Evolutionary conservation across 2,329 filamentous ascomycete genomes (phyloP).

Genomic region (Sarocladium brachiariae): DNA sequence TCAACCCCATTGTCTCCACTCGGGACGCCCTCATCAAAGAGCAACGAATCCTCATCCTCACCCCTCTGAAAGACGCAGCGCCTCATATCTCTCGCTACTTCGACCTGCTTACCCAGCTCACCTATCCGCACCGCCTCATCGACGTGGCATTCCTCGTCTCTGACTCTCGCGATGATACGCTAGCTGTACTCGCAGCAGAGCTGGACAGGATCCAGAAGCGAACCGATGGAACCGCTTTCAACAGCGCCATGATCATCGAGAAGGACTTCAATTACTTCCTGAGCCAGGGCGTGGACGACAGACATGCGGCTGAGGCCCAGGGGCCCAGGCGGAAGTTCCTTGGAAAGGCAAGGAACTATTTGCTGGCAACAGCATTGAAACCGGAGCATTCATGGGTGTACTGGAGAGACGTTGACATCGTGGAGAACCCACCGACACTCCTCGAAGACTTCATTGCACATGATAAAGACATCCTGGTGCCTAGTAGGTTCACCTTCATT

Average conservation of each 20-base stretch:
- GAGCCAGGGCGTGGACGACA: constrained; percentile 73
- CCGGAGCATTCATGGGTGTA: constrained; percentile 97
- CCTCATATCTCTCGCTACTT: constrained; percentile 83
- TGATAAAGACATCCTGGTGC: constrained; percentile 86
- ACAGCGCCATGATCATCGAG: constrained; percentile 75
- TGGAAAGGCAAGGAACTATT: constrained; percentile 85
- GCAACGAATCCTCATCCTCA: constrained; percentile 86
- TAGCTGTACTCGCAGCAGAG: constrained; percentile 79
- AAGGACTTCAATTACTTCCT: constrained; percentile 79
- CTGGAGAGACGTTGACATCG: constrained; percentile 96
- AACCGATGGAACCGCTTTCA: constrained; percentile 74
- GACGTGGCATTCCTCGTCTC: constrained; percentile 92
- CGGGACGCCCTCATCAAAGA: constrained; percentile 70
- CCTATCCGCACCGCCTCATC: constrained; percentile 91
- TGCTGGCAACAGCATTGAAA: constrained; percentile 77
- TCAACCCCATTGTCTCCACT: constrained; percentile 80
- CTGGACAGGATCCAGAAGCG: constrained; percentile 81
- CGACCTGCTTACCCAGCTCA: constrained; percentile 80
- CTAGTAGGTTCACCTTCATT: constrained; percentile 58
- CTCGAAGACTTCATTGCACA: constrained; percentile 94
- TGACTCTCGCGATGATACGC: constrained; percentile 84
- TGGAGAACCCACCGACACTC: constrained; percentile 79
- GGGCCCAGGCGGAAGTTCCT: constrained; percentile 85
- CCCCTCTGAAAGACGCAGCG: constrained; percentile 84
- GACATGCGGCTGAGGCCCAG: constrained; percentile 82